A percentile compares a stretch with the other conserved stretches of the same genome.
These are phyloP conservation scores for Botrytis pseudocinerea DNA, from an alignment of 2,329 filamentous ascomycete species.

Conservation along the genomic window DNA sequence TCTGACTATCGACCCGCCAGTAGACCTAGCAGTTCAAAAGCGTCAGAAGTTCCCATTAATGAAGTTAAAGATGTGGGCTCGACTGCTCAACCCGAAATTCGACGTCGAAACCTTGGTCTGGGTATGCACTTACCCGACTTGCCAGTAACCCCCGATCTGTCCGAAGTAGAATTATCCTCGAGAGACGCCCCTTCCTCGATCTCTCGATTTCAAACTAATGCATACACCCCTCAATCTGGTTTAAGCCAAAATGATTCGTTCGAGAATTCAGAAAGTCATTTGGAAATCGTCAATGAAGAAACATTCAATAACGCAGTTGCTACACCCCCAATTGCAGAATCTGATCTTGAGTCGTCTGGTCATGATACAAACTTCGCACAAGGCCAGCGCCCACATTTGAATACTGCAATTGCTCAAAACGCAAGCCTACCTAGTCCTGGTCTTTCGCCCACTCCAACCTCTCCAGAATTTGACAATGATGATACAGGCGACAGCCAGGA, in stretches of 20 bases:
- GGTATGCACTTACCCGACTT: slow-evolving; percentile 37
- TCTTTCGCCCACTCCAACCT: slow-evolving; percentile 85
- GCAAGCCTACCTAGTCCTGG: slow-evolving; percentile 93
- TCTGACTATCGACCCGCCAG: not conserved
- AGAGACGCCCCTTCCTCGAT: slow-evolving; percentile 29
- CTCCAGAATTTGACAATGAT: slow-evolving; percentile 55
- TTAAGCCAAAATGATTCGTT: slow-evolving; percentile 45
- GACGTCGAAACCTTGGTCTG: slow-evolving; percentile 30
- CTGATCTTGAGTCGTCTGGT: slow-evolving; percentile 63
- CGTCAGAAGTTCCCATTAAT: not conserved
- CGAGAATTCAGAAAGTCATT: slow-evolving; percentile 32
- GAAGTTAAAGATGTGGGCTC: slow-evolving; percentile 26
- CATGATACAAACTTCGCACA: slow-evolving; percentile 51
- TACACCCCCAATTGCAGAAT: slow-evolving; percentile 74
- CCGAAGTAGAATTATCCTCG: slow-evolving; percentile 50
- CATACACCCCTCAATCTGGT: slow-evolving; percentile 50
- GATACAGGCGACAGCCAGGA: slow-evolving; percentile 41
- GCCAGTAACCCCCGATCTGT: slow-evolving; percentile 60
- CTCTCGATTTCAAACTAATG: slow-evolving; percentile 42
- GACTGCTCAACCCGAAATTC: slow-evolving; percentile 21
- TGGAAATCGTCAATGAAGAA: slow-evolving; percentile 45
- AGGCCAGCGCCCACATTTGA: slow-evolving; percentile 55
- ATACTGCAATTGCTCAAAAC: slow-evolving; percentile 76
- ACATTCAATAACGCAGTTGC: slow-evolving; percentile 63
- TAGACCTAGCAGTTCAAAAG: slow-evolving; percentile 8